Conservation (phyloP, 1,139 yeast genomes). For the Blastobotrys illinoisensis region DNA sequence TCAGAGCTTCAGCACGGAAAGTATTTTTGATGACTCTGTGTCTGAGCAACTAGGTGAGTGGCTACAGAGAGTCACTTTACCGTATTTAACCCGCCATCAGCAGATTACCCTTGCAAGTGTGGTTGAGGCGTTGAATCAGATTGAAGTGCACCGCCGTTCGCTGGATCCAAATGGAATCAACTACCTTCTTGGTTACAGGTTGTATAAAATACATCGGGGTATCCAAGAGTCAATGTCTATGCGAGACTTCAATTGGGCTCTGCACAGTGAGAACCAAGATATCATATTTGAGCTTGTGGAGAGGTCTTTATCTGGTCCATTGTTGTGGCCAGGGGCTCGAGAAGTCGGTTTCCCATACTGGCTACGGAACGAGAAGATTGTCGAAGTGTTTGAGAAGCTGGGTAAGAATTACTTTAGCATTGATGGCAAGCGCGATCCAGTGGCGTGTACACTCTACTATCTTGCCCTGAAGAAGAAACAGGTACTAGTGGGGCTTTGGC, state of each 20-base stretch:
- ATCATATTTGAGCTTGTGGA: constrained; percentile 54
- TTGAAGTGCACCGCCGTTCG: constrained; percentile 44
- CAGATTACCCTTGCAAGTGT: constrained; percentile 76
- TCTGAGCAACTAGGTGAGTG: constrained; percentile 50
- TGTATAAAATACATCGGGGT: constrained; percentile 53
- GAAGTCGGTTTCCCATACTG: constrained; percentile 69
- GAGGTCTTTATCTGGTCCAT: constrained; percentile 32
- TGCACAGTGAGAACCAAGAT: constrained; percentile 76
- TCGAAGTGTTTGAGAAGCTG: constrained; percentile 53
- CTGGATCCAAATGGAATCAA: constrained; percentile 70
- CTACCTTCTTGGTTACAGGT: constrained; percentile 65
- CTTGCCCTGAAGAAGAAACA: constrained; percentile 74
- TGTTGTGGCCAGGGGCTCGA: constrained; percentile 57
- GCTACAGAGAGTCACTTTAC: constrained; percentile 61
- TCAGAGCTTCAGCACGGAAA: constrained; percentile 7
- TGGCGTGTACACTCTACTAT: constrained; percentile 65
- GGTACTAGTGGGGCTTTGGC: constrained; percentile 77
- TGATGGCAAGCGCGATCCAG: constrained; percentile 57
- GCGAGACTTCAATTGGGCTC: constrained; percentile 85
- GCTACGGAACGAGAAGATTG: constrained; percentile 52
- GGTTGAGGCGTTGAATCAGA: constrained; percentile 54
- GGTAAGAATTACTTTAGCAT: constrained; percentile 47
- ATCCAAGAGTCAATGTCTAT: constrained; percentile 51
- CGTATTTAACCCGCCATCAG: constrained; percentile 84
- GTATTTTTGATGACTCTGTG: constrained; percentile 3